These are phyloP conservation scores for Leccinum barrowsii DNA, from an alignment of 768 basidiomycete genomes.

Conservation along the genomic window DNA sequence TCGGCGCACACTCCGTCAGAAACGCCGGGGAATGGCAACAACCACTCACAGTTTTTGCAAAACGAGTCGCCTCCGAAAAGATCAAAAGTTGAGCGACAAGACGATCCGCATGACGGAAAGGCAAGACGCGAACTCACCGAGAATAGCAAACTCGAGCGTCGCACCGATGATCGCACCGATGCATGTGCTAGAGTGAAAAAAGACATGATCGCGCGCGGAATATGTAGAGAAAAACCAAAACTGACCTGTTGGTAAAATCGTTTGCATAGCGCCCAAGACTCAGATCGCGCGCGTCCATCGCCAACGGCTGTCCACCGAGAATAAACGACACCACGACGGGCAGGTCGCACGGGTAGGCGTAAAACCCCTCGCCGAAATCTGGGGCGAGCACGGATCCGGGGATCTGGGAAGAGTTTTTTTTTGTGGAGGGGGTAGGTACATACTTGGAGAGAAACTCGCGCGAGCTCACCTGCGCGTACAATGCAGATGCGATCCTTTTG, in stretches of 20 bases:
- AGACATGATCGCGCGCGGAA: neutral
- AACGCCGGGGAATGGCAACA: neutral
- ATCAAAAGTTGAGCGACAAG: neutral
- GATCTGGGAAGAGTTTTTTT: constrained; percentile 35
- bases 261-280: constrained; percentile 44
- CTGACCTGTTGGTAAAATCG: constrained; percentile 17
- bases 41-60: constrained; percentile 57
- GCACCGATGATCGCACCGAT: constrained; percentile 53
- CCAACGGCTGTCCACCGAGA: constrained; percentile 41
- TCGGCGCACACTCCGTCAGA: constrained; percentile 7
- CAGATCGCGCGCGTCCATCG: constrained; percentile 48
- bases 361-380: constrained; percentile 49
- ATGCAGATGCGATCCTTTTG: constrained; percentile 34
- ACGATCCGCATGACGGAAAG: no score
- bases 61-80: constrained; percentile 50
- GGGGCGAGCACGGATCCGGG: constrained; percentile 41
- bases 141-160: constrained; percentile 6
- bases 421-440: no score
- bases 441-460: neutral
- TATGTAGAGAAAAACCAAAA: neutral
- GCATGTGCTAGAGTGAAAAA: constrained; percentile 38
- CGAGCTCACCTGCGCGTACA: constrained; percentile 44
- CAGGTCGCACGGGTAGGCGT: constrained; percentile 50
- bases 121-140: constrained; percentile 16
- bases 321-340: constrained; percentile 37